Evolutionary conservation across 208 protist species (phyloP).

Genomic region (Crithidia thermophila): DNA sequence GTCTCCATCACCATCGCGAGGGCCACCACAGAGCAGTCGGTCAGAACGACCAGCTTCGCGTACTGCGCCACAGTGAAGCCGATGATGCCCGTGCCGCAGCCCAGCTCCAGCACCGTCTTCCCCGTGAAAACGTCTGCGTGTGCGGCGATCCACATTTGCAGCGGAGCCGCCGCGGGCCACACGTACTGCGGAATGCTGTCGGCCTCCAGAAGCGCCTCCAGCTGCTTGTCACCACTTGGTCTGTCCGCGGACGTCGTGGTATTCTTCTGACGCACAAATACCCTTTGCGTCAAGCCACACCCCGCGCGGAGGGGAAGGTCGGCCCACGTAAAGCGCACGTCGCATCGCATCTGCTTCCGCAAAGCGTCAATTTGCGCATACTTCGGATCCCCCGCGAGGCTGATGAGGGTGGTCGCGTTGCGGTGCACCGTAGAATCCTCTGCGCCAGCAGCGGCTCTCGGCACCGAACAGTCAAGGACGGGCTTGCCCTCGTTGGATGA

Average conservation of each 20-base stretch:
- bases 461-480: too few species aligned
- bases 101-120: constrained; percentile 62
- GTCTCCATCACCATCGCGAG: constrained; percentile 45
- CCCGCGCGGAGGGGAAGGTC: too few species aligned
- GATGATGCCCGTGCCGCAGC: constrained; percentile 55
- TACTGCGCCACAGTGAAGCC: constrained; percentile 39
- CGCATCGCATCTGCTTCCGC: constrained; percentile 11
- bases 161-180: constrained; percentile 45
- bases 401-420: neutral
- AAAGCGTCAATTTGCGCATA: constrained; percentile 9
- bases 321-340: constrained; percentile 26
- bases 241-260: too few species aligned
- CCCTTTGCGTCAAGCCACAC: too few species aligned
- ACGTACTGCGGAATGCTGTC: constrained; percentile 60
- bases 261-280: too few species aligned
- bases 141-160: constrained; percentile 38
- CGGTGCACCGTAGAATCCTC: neutral
- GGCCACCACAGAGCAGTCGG: constrained; percentile 49
- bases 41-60: constrained; percentile 43
- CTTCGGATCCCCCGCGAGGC: neutral
- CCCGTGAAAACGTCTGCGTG: constrained; percentile 30
- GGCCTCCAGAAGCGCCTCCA: constrained; percentile 30
- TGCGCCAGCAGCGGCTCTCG: neutral
- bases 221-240: neutral
- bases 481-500: too few species aligned